Conservation (phyloP, 2,329 filamentous ascomycete species). For the Claviceps sorghi region DNA sequence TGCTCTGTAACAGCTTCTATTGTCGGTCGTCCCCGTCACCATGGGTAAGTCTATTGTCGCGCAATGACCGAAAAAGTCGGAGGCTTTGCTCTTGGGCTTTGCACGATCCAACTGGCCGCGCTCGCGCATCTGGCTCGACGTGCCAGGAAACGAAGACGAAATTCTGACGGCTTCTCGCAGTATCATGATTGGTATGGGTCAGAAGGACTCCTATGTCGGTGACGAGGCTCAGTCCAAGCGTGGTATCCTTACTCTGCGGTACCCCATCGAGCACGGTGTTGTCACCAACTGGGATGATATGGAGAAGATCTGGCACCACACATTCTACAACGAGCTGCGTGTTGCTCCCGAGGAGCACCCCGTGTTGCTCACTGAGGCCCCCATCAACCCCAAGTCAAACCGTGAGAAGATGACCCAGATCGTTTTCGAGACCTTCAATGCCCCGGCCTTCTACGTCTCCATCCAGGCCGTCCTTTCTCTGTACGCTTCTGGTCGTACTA, state of each 20-base stretch:
- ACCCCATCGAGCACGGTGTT: constrained; percentile 99
- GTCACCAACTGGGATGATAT: constrained; percentile 99
- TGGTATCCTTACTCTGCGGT: constrained; percentile 99
- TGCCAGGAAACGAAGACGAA: not conserved
- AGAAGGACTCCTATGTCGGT: constrained; percentile 99
- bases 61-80: not conserved
- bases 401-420: constrained; percentile 99
- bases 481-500: constrained; percentile 99
- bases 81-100: not conserved
- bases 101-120: not conserved
- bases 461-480: constrained; percentile 98
- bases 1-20: constrained; percentile 62
- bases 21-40: constrained; percentile 97
- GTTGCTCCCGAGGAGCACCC: constrained; percentile 99
- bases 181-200: constrained; percentile 99
- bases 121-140: not conserved
- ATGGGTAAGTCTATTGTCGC: constrained; percentile 66
- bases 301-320: constrained; percentile 99
- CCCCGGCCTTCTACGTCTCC: constrained; percentile 99
- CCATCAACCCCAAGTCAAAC: constrained; percentile 99
- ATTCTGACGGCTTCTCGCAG: constrained; percentile 30
- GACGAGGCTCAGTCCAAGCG: constrained; percentile 99
- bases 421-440: constrained; percentile 99
- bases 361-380: constrained; percentile 95
- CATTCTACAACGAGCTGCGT: constrained; percentile 99